Evolutionary conservation across 805 yeast genomes (phyloP).

Genomic region (Wickerhamomyces mucosus): DNA sequence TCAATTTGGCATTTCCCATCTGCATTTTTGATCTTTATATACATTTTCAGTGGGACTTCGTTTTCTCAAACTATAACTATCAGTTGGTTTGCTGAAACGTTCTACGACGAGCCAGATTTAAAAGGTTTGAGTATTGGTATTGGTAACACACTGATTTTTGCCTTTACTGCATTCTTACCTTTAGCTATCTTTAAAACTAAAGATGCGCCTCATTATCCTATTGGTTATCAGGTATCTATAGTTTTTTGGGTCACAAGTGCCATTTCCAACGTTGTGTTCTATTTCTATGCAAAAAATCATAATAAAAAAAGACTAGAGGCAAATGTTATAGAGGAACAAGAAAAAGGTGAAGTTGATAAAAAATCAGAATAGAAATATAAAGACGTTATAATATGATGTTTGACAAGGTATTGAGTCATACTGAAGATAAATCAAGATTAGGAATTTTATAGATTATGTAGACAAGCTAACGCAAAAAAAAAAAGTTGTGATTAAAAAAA

Average conservation of each 20-base stretch:
- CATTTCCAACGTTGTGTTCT: conserved; percentile 3
- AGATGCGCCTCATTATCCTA: conserved; percentile 2
- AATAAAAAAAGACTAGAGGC: conserved; percentile 1
- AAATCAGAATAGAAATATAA: background rate
- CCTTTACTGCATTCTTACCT: conserved; percentile 4
- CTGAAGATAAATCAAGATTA: no score
- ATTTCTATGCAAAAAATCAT: conserved; percentile 1
- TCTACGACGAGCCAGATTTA: conserved; percentile 3
- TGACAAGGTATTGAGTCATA: no score
- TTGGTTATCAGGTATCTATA: conserved; percentile 3
- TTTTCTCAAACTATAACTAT: conserved; percentile 2
- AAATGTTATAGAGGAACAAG: background rate
- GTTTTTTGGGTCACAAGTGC: conserved; percentile 1
- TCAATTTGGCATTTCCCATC: conserved; percentile 3
- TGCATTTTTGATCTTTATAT: conserved; percentile 2
- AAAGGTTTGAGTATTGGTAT: conserved; percentile 3
- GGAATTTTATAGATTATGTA: no score
- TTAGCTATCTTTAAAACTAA: conserved; percentile 3
- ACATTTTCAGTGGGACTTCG: conserved; percentile 2
- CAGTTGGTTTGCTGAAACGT: conserved; percentile 5
- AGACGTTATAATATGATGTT: no score
- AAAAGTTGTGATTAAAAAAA: no score
- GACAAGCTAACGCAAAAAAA: no score
- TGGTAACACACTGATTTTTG: conserved; percentile 4
- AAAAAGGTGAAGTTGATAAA: background rate